Conservation (phyloP, 371 early-diverging fungal species). For the Batkoa obscura region DNA sequence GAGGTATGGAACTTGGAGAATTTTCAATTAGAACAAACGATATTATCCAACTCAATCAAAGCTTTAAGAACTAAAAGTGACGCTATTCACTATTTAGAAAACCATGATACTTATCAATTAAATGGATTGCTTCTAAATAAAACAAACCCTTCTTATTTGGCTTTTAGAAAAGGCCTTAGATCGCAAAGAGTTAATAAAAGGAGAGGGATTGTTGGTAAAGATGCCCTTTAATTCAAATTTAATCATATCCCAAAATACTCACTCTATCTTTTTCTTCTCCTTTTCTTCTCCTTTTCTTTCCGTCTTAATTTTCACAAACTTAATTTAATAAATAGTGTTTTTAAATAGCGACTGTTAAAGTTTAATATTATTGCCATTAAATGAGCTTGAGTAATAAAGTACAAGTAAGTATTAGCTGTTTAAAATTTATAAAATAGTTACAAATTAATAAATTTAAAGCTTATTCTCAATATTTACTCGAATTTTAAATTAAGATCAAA, state of each 20-base stretch:
- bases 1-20: slow-evolving; percentile 77
- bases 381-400: too few species aligned
- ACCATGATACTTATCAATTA: background rate
- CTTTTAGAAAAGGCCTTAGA: background rate
- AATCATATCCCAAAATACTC: too few species aligned
- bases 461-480: too few species aligned
- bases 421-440: too few species aligned
- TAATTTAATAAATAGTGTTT: too few species aligned
- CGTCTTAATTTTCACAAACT: too few species aligned
- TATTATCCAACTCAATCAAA: slow-evolving; percentile 32
- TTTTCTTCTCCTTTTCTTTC: background rate
- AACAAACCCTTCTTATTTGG: background rate
- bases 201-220: slow-evolving; percentile 4
- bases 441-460: too few species aligned
- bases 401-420: too few species aligned
- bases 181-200: background rate
- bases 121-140: background rate
- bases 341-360: too few species aligned
- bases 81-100: slow-evolving; percentile 5
- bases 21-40: slow-evolving; percentile 36
- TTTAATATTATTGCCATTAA: too few species aligned
- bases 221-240: too few species aligned
- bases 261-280: background rate
- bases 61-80: slow-evolving; percentile 26
- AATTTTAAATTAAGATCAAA: too few species aligned